Percentiles rank a stretch among this genome's conserved stretches.
Conservation (phyloP, 169 alveolate genomes). For the Toxoplasma gondii region DNA sequence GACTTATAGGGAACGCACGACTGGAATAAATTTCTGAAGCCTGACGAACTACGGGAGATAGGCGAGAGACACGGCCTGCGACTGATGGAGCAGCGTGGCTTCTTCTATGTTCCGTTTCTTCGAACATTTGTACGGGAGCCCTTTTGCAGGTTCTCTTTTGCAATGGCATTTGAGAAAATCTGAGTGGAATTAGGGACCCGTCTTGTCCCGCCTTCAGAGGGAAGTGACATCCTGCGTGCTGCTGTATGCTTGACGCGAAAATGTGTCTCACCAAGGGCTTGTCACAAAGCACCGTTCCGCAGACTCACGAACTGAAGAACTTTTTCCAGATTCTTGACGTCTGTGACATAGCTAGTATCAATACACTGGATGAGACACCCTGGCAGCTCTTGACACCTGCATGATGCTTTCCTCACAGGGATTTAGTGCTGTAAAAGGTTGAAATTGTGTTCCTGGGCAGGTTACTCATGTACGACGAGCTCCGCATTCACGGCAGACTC, state of each 20-base stretch:
- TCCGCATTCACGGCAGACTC: too few species aligned
- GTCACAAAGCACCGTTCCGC: too few species aligned
- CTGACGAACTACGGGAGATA: not conserved
- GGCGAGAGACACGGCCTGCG: conserved; percentile 31
- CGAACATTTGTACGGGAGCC: not conserved
- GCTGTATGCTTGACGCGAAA: not conserved
- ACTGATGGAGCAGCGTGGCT: conserved; percentile 15
- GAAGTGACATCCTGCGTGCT: not conserved
- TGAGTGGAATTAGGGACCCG: not conserved
- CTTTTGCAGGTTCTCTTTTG: not conserved
- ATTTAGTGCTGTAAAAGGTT: too few species aligned
- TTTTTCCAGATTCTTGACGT: too few species aligned
- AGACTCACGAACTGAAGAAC: too few species aligned
- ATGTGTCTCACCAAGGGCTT: not conserved
- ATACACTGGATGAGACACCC: too few species aligned
- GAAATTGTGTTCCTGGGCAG: too few species aligned
- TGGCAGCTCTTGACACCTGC: not conserved
- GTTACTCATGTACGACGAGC: too few species aligned
- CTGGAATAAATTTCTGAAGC: not conserved
- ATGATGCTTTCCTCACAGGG: not conserved
- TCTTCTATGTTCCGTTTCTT: not conserved
- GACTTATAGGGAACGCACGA: not conserved
- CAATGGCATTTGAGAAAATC: conserved; percentile 7
- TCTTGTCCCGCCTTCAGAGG: not conserved
- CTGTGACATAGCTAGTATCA: too few species aligned